A percentile compares a stretch with the other conserved stretches of the same genome.
Evolutionary conservation across 495 filamentous ascomycete species (phyloP).

Genomic region (Aspergillus cavernicola): DNA sequence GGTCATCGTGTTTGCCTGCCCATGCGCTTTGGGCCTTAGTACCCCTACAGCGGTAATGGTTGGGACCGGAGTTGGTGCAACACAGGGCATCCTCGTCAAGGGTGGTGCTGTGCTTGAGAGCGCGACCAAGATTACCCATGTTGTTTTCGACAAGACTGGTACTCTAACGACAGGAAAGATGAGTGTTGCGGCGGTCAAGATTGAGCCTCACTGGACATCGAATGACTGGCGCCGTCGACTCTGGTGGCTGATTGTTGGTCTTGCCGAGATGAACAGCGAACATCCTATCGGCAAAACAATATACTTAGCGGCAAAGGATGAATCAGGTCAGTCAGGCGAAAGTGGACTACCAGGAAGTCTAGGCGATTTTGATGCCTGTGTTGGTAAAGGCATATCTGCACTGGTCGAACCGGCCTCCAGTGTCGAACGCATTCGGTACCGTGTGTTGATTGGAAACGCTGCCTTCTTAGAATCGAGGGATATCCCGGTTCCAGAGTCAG

Average conservation of each 20-base stretch:
- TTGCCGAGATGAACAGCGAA: conserved; percentile 90
- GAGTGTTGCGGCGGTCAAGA: conserved; percentile 70
- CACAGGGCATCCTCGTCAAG: conserved; percentile 95
- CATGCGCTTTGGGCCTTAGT: conserved; percentile 88
- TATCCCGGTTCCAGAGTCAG: conserved; percentile 60
- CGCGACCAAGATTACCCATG: conserved; percentile 83
- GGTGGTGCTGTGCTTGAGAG: conserved; percentile 91
- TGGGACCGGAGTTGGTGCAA: conserved; percentile 93
- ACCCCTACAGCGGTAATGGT: conserved; percentile 99
- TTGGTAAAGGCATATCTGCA: conserved; percentile 84
- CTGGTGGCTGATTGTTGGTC: conserved; percentile 94
- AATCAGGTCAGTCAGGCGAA: conserved; percentile 68
- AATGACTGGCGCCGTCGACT: conserved; percentile 65
- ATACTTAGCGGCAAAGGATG: conserved; percentile 62
- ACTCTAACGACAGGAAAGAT: conserved; percentile 94
- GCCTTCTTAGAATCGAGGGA: conserved; percentile 66
- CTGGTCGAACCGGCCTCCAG: conserved; percentile 70
- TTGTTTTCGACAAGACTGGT: conserved; percentile 99
- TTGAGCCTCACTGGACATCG: conserved; percentile 64
- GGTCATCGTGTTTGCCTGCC: conserved; percentile 97
- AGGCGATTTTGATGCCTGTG: conserved; percentile 75
- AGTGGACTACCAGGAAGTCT: conserved; percentile 75
- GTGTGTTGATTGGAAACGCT: conserved; percentile 78
- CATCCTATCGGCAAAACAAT: conserved; percentile 92
- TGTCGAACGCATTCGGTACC: conserved; percentile 63